Percentiles rank a stretch among this genome's conserved stretches.
phyloP scores from a whole-genome alignment of 1,284 basidiomycete species.

The Bondarzewia mesenterica region DNA sequence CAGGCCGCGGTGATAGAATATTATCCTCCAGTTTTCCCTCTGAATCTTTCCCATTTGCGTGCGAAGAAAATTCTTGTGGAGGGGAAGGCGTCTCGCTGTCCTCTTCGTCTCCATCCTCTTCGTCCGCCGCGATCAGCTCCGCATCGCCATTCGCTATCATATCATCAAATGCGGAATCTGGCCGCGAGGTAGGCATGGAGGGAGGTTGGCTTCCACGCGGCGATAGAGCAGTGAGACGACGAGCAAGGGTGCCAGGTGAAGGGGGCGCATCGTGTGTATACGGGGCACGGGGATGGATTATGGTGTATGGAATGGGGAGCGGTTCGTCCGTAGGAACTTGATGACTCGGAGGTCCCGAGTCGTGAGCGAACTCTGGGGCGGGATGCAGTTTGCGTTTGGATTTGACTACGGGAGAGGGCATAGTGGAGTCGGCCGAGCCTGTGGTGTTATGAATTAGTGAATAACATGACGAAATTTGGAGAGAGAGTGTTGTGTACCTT shows the following conservation, averaged over 20 bases:
- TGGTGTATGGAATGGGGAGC: conserved; percentile 17
- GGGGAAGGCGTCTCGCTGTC: conserved; percentile 17
- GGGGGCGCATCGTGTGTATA: conserved; percentile 22
- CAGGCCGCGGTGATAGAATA: conserved; percentile 1
- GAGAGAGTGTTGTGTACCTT: conserved; percentile 37
- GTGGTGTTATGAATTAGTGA: neutral
- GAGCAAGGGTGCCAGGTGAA: conserved; percentile 22
- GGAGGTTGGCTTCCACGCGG: conserved; percentile 14
- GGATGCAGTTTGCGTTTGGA: conserved; percentile 19
- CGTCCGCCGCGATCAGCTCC: conserved; percentile 15
- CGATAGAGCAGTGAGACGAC: conserved; percentile 21
- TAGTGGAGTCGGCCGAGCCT: conserved; percentile 34
- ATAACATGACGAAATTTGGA: neutral
- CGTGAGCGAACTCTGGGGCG: conserved; percentile 6
- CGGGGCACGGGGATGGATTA: conserved; percentile 12
- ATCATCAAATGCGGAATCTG: conserved; percentile 8
- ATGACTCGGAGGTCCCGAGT: conserved; percentile 10
- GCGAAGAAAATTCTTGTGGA: neutral
- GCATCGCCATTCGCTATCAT: conserved; percentile 6
- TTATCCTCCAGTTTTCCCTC: neutral
- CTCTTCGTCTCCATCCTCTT: conserved; percentile 16
- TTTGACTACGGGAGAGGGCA: conserved; percentile 28
- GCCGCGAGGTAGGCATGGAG: conserved; percentile 11
- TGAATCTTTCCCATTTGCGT: neutral
- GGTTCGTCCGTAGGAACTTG: conserved; percentile 16